Evolutionary conservation across 257 asterid genomes (phyloP), one percentile per base, ranked within the genome.

Genomic region (Vinca minor): DNA sequence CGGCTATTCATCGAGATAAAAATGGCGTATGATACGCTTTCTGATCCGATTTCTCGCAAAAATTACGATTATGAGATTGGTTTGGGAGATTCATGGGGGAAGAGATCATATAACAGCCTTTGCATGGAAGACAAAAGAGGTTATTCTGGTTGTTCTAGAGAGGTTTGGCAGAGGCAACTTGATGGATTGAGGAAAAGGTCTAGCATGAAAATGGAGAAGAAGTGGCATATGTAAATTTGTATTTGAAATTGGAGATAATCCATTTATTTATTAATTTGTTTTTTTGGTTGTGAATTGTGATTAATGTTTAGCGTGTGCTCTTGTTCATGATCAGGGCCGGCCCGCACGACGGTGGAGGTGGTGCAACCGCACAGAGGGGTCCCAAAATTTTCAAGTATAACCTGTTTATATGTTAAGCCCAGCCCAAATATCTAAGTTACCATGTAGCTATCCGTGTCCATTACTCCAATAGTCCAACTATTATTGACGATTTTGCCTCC

Each of bases 141-240:
- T 4, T 32, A 28, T 8, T 20, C 26, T 13, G 20, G 15, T 20
- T 77, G 63, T n/a, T 35, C 56, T 5, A 73, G 76, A 65, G 78
- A 76, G 58, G 77, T 76, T 20, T 83, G 84, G 88, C 81, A 80
- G 71, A 83, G 70, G 69, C 88, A 83, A 62, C 81, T 83, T n/a
- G 57, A 57, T 63, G 84, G 72, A 39, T 44, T 83, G 72, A 73
- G 59, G 42, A 69, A 35, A 13, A 66, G 84, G 52, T 83, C 76
- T 21, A 52, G 6, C 52, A 34, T 67, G 53, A 75, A 77, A 64
- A 59, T 73, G 68, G 71, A 58, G 60, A 79, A 54, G 39, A 77
- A 38, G 55, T 62, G 15, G 42, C 29, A 31, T 26, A 29, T 20
- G 7, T 38, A 61, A 61, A 28, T 42, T 1, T 35, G 48, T 34